A percentile compares a stretch with the other conserved stretches of the same genome.
Evolutionary conservation across 805 yeast species (phyloP).

Genomic region (Candida sonorensis): DNA sequence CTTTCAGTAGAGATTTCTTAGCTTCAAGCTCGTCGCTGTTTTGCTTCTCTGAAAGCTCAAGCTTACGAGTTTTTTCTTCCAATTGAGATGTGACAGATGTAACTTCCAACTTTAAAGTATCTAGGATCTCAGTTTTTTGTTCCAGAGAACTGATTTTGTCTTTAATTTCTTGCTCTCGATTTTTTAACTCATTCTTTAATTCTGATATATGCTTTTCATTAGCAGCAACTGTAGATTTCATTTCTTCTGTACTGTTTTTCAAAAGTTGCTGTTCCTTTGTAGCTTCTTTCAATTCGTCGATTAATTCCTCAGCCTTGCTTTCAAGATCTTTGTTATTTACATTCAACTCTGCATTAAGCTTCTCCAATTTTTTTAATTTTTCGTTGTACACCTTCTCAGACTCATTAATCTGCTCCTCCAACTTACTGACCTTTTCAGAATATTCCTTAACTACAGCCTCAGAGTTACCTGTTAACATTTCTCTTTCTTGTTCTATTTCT

Average conservation of each 20-base stretch:
- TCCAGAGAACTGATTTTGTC: neutral
- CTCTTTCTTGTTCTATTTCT: slow-evolving; percentile 47
- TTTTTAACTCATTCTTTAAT: slow-evolving; percentile 3
- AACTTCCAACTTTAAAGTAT: too few relatives aligned
- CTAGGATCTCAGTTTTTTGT: too few relatives aligned
- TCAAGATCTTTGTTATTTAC: neutral
- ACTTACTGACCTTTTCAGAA: slow-evolving; percentile 34
- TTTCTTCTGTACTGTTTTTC: too few relatives aligned
- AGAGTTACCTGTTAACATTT: slow-evolving; percentile 39
- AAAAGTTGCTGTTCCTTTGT: too few relatives aligned
- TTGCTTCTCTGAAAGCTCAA: too few relatives aligned
- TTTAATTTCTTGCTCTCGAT: slow-evolving; percentile 5
- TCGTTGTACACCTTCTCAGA: too few relatives aligned
- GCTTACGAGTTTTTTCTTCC: too few relatives aligned
- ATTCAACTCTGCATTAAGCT: too few relatives aligned
- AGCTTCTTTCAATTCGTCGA: neutral
- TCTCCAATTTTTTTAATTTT: neutral
- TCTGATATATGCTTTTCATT: slow-evolving; percentile 4
- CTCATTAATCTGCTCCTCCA: slow-evolving; percentile 34
- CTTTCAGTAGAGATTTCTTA: neutral
- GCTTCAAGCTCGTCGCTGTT: too few relatives aligned
- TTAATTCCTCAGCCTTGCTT: neutral
- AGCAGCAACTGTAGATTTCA: too few relatives aligned
- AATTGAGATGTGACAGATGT: too few relatives aligned
- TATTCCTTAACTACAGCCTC: slow-evolving; percentile 44